Evolutionary conservation across 129 eudicot genomes (phyloP), one percentile per base, ranked within the genome.

Genomic region (Mikania micrantha): DNA sequence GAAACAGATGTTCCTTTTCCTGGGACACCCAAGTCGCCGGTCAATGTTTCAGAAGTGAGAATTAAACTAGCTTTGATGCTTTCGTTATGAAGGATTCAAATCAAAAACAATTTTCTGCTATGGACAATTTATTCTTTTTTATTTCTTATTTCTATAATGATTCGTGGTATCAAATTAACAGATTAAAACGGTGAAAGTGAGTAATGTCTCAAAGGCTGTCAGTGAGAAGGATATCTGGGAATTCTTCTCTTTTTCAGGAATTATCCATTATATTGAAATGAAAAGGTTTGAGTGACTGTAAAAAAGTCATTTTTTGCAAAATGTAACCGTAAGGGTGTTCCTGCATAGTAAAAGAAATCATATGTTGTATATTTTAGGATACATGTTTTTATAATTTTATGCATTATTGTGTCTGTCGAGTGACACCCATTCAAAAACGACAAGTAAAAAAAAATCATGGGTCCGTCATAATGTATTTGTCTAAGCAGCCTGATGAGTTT

Each of bases 181-280:
- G 86, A 57, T 78, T 36, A 83, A 75, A 64, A 86, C 94, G 44
- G 74, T 86, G 12, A 68, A 69, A 61, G 84, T 86, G 63, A 76
- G 77, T 67, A 86, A 81, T 69, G 12, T 83, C 41, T 75, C 94
- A 1, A 20, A 22, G 47, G 44, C 60, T 56, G 82, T 79, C 49
- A 63, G 69, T 0, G 70, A 83, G 54, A 83, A 64, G 64, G 82
- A 86, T 60, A 75, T 86, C 53, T 61, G 50, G 74, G 92, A 82
- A 31, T 86, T 86, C 80, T 83, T 86, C 66, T 77, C 85, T 7
- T 86, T 80, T 64, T 83, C 85, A 31, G 88, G 88, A 27, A 78
- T 67, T 7, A 86, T 86, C 59, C 81, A 80, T 69, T 83, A 77
- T 56, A 61, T 86, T 42, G 92, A 86, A 39, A 73, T 85, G 77